Evolutionary conservation across 495 filamentous ascomycete genomes (phyloP), one percentile per base, ranked within the genome.

Genomic region (Xylaria nigripes): DNA sequence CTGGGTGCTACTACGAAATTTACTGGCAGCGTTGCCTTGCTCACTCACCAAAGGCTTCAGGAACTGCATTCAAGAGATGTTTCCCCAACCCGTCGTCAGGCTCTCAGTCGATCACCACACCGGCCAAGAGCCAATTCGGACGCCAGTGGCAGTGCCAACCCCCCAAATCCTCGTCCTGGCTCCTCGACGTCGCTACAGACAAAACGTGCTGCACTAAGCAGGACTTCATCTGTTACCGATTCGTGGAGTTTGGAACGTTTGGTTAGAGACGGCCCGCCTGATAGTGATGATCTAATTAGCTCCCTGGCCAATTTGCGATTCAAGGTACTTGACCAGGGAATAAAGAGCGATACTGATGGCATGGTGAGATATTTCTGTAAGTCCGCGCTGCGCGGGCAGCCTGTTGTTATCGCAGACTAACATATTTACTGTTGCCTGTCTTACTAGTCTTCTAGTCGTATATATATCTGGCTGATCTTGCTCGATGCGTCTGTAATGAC

Each of bases 401-500:
- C 2, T 24, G 2, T 22, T 1, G 40, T 51, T 1, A 5, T 44
- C 18, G 2, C 4, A 38, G 3, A 40, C 36, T 40, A 40, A 40
- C 36, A 19, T 40, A 18, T 18, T 16, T 40, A 6, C 18, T 40
- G 15, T 40, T 40, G 3, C n/a, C n/a, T 40, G n/a, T 45, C 41
- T 43, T 55, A 23, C 27, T 60, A 96, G 91, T 97, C 93, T n/a
- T 79, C 88, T 30, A 81, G 92, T 50, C 82, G 93, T 58, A 90
- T 97, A 57, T 97, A 99, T 68, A 79, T 95, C 51, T 99, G 93
- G 93, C 77, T 96, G 19, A 86, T 94, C 50, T 79, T 98, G 25
- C 85, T 97, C 53, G 84, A 92, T 63, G 84, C 90, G 32, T 82
- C 89, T 7, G 82, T 95, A 15, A 72, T 96, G 50, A 76, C 81